phyloP scores from a whole-genome alignment of 2,329 filamentous ascomycete genomes.

The Fusarium sp. region DNA sequence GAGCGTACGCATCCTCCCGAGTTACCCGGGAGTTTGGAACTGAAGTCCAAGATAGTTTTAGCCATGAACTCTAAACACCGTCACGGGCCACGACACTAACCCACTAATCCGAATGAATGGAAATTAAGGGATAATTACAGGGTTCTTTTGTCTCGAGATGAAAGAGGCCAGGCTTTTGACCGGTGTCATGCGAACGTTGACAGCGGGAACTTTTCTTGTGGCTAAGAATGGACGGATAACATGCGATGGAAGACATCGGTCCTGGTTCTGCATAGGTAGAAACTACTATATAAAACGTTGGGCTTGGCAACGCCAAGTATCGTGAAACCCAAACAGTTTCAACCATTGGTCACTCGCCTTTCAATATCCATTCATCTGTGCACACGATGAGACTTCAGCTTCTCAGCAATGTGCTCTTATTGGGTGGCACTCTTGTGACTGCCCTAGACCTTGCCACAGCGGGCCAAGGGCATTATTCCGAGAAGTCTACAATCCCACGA shows the following conservation, averaged over 20 bases:
- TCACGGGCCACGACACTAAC: background rate
- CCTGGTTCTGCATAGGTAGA: background rate
- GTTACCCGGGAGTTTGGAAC: background rate
- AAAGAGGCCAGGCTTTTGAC: background rate
- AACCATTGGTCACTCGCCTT: background rate
- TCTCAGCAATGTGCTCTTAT: background rate
- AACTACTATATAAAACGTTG: background rate
- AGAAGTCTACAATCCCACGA: background rate
- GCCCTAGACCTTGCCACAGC: background rate
- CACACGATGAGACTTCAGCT: background rate
- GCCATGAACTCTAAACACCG: background rate
- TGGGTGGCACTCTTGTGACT: background rate
- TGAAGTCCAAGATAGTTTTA: background rate
- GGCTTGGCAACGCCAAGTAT: background rate
- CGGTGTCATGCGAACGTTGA: background rate
- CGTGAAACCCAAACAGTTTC: background rate
- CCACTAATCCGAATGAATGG: background rate
- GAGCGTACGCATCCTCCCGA: background rate
- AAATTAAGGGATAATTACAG: background rate
- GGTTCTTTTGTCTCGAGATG: background rate
- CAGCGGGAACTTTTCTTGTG: background rate
- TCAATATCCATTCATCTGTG: background rate
- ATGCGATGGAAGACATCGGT: background rate
- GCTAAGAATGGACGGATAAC: background rate
- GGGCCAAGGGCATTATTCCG: background rate